Conservation (phyloP, 257 asterid genomes). For the Rhazya stricta region DNA sequence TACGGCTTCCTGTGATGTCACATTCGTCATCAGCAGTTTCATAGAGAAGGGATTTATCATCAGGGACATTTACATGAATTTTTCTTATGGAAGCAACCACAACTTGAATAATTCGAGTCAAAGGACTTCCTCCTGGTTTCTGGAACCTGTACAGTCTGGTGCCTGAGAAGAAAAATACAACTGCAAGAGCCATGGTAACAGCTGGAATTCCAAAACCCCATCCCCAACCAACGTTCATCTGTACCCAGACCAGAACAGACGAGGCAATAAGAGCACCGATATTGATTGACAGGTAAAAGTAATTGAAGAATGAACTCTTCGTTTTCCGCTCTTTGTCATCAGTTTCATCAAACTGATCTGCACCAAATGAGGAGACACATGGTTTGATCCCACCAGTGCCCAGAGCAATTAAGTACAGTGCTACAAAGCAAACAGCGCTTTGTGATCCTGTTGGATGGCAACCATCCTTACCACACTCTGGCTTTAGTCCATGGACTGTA, state of each 20-base stretch:
- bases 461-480: conserved; percentile 31
- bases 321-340: conserved; percentile 57
- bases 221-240: conserved; percentile 83
- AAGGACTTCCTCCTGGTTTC: conserved; percentile 83
- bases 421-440: conserved; percentile 34
- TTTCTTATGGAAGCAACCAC: conserved; percentile 56
- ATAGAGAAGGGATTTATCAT: conserved; percentile 52
- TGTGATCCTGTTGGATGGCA: conserved; percentile 58
- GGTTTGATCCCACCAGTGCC: conserved; percentile 98
- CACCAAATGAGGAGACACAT: conserved; percentile 87
- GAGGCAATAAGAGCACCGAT: conserved; percentile 85
- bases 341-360: conserved; percentile 80
- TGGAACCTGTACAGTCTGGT: conserved; percentile 57
- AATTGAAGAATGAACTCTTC: conserved; percentile 87
- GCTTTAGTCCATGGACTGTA: conserved; percentile 52
- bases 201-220: conserved; percentile 97
- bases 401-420: conserved; percentile 68
- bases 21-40: conserved; percentile 56
- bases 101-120: conserved; percentile 67
- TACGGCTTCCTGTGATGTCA: conserved; percentile 62
- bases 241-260: conserved; percentile 76
- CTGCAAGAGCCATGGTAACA: conserved; percentile 69
- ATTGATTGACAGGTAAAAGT: conserved; percentile 76
- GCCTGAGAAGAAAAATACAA: conserved; percentile 58
- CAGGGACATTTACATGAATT: conserved; percentile 34